Conservation (phyloP, 257 asterid genomes). For the Solanum chmielewskii region DNA sequence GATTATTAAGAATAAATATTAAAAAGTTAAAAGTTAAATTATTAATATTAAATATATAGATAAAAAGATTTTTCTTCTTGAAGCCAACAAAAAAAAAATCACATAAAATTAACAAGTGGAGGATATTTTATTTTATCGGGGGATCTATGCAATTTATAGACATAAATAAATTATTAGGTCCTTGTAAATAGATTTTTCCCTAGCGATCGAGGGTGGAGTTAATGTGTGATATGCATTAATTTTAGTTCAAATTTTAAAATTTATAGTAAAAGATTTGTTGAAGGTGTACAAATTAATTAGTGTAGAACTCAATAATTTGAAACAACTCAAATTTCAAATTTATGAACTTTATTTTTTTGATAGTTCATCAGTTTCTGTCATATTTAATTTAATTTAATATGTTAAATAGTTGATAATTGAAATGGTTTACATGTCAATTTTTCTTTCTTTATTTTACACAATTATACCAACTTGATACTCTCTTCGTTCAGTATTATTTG, state of each 20-base stretch:
- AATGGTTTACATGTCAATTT: not conserved
- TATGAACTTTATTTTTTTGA: not conserved
- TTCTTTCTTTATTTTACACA: not conserved
- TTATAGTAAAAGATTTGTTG: too few relatives aligned
- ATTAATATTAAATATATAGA: too few relatives aligned
- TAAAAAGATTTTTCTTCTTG: not conserved
- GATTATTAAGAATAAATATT: not conserved
- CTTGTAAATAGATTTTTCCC: not conserved
- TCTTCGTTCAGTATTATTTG: too few relatives aligned
- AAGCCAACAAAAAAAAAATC: not conserved
- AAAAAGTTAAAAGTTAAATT: not conserved
- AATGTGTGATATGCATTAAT: not conserved
- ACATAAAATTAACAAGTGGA: not conserved
- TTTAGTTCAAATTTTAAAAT: too few relatives aligned
- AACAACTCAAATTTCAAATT: too few relatives aligned
- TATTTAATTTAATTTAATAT: not conserved
- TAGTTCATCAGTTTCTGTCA: not conserved
- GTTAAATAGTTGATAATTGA: not conserved
- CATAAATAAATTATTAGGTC: not conserved
- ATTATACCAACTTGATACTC: not conserved
- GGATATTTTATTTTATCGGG: not conserved
- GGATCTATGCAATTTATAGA: not conserved
- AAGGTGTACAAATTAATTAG: too few relatives aligned
- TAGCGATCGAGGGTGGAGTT: not conserved
- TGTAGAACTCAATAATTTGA: not conserved